These are phyloP conservation scores for Scheffersomyces titani DNA, from an alignment of 1,139 yeast genomes.

Conservation along the genomic window DNA sequence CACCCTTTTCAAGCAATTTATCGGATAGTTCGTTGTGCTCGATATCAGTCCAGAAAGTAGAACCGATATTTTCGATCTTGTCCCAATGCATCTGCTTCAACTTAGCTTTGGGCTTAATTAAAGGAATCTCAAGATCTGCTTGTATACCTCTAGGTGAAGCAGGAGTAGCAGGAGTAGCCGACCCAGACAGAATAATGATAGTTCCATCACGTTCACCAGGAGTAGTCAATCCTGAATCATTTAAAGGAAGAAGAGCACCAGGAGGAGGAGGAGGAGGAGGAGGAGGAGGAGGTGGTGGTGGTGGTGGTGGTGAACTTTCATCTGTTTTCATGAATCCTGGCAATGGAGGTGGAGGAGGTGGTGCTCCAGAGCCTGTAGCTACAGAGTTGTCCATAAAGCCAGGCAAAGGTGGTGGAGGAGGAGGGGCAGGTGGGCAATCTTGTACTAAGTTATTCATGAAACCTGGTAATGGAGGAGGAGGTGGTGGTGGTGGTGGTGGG, in stretches of 20 bases:
- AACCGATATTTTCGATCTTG: constrained; percentile 64
- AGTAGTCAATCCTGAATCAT: constrained; percentile 1
- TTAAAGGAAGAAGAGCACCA: neutral
- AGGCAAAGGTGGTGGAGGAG: constrained; percentile 28
- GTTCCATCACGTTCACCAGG: constrained; percentile 9
- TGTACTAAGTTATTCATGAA: constrained; percentile 10
- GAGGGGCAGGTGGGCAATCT: constrained; percentile 28
- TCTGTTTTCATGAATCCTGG: neutral
- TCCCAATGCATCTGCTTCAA: constrained; percentile 98
- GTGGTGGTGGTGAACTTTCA: neutral
- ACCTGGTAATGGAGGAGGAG: constrained; percentile 36
- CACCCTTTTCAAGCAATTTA: constrained; percentile 65
- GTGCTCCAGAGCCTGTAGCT: constrained; percentile 2
- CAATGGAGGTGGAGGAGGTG: neutral
- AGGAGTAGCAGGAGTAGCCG: neutral
- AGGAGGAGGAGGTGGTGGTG: constrained; percentile 16
- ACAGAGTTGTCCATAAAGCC: constrained; percentile 7
- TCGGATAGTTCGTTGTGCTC: constrained; percentile 51
- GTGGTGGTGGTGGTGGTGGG: constrained; percentile 28
- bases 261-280: constrained; percentile 12
- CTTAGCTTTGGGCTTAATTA: constrained; percentile 57
- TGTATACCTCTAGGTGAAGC: neutral
- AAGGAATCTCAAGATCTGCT: constrained; percentile 4
- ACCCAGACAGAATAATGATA: constrained; percentile 12
- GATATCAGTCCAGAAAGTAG: constrained; percentile 80